phyloP scores from a whole-genome alignment of 2,329 filamentous ascomycete species.

The Penicillium brevicompactum region DNA sequence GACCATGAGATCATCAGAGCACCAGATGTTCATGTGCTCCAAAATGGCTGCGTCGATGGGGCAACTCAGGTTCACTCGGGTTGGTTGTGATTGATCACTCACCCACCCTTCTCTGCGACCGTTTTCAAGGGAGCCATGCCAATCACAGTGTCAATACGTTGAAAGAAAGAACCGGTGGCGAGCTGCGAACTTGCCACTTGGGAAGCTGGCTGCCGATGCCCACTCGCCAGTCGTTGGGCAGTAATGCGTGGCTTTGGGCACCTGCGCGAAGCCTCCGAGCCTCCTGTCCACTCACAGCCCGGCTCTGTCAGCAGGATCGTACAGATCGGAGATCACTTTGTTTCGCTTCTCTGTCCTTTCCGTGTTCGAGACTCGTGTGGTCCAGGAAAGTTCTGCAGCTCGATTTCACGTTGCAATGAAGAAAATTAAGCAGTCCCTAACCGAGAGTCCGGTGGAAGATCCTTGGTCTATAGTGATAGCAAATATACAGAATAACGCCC shows the following conservation, averaged over 20 bases:
- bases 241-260: slow-evolving; percentile 43
- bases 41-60: background rate
- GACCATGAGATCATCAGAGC: background rate
- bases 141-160: slow-evolving; percentile 16
- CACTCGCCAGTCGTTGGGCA: slow-evolving; percentile 36
- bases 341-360: slow-evolving; percentile 3
- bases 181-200: slow-evolving; percentile 22
- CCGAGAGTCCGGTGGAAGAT: background rate
- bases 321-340: slow-evolving; percentile 20
- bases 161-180: slow-evolving; percentile 9
- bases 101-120: slow-evolving; percentile 7
- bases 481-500: background rate
- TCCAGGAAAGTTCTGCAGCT: slow-evolving; percentile 10
- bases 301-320: slow-evolving; percentile 21
- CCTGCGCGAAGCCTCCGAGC: slow-evolving; percentile 13
- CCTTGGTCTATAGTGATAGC: background rate
- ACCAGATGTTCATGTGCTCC: slow-evolving; percentile 4
- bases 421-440: slow-evolving; percentile 5
- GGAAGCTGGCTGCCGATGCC: slow-evolving; percentile 5
- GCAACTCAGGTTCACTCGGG: background rate
- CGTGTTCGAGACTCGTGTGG: slow-evolving; percentile 10
- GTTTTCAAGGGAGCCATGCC: background rate
- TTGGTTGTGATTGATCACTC: slow-evolving; percentile 9
- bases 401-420: background rate
- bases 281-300: slow-evolving; percentile 19